Evolutionary conservation across 2,329 filamentous ascomycete species (phyloP), one percentile per base, ranked within the genome.

Genomic region (Daldinia sp.): DNA sequence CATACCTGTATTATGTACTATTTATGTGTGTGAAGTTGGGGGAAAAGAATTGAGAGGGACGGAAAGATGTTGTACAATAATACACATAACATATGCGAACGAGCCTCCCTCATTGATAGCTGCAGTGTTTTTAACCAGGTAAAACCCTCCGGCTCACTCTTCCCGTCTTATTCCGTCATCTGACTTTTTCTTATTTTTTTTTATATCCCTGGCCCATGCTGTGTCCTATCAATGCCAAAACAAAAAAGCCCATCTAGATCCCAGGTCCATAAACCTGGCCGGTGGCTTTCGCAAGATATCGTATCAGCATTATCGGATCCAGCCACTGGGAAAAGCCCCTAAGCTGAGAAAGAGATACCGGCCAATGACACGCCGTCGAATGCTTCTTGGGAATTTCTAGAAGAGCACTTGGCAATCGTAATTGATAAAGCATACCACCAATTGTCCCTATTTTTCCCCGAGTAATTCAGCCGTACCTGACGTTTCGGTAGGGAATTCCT

Each of bases 1-100:
- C 70, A 64, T 70, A 72, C 70, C 70, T 68, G 60, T 55, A 67
- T 68, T 72, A 65, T 72, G 68, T 68, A 60, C 15, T 48, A 61
- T 65, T 60, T 61, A 65, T 41, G 58, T 67, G 35, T 35, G 26
- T 59, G 62, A 70, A 67, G 63, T 67, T 68, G 60, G 69, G 59
- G 69, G 63, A 28, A 41, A 55, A 63, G 26, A 67, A 71, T 64
- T 57, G 54, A 60, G 63, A 63, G 6, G 33, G 33, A 35, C 7
- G 33, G 33, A 35, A 63, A 58, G 44, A 69, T 23, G 60, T 63
- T 20, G 54, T 41, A 35, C 12, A 13, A 13, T 37, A 33, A 33
- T 33, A 33, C 26, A 28, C 44, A 26, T 26, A 30, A 55, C 30
- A 63, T 46, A 48, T 61, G 41, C 46, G 28, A 60, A 60, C 53